Conservation (phyloP, 2,329 filamentous ascomycete genomes). For the Sclerotinia trifoliorum region DNA sequence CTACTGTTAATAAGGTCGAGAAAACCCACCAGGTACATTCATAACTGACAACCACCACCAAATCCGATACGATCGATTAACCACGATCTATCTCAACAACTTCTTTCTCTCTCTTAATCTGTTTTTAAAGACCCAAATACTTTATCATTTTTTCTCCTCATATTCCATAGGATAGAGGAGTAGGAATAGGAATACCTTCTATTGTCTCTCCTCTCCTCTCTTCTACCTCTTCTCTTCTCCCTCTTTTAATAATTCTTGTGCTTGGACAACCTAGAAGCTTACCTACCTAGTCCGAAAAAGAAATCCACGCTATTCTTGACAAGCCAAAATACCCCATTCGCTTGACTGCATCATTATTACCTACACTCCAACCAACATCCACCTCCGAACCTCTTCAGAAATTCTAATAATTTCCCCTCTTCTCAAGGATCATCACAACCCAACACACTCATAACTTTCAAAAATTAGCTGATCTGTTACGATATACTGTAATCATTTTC, state of each 20-base stretch:
- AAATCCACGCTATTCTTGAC: neutral
- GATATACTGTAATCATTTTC: conserved; percentile 15
- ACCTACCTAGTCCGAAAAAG: neutral
- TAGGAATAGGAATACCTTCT: too few species aligned
- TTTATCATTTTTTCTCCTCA: too few species aligned
- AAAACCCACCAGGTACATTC: neutral
- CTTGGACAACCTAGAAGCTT: too few species aligned
- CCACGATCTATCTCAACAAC: neutral
- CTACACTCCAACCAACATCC: conserved; percentile 3
- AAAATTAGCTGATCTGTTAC: conserved; percentile 12
- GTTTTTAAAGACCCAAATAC: too few species aligned
- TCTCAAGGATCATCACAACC: conserved; percentile 4
- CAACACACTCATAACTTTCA: conserved; percentile 3
- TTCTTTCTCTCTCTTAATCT: too few species aligned
- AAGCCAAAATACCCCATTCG: conserved; percentile 10
- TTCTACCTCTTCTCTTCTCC: too few species aligned
- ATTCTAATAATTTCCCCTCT: conserved; percentile 22
- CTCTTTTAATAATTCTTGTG: too few species aligned
- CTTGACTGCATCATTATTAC: conserved; percentile 19
- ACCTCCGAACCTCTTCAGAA: conserved; percentile 11
- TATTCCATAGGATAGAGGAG: too few species aligned
- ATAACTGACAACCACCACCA: neutral
- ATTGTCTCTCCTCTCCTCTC: too few species aligned
- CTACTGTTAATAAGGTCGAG: neutral
- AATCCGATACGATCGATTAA: too few species aligned